A percentile compares a stretch with the other conserved stretches of the same genome.
Evolutionary conservation across 1,139 yeast genomes (phyloP).

Genomic region (Magnusiomyces tetraspermus): DNA sequence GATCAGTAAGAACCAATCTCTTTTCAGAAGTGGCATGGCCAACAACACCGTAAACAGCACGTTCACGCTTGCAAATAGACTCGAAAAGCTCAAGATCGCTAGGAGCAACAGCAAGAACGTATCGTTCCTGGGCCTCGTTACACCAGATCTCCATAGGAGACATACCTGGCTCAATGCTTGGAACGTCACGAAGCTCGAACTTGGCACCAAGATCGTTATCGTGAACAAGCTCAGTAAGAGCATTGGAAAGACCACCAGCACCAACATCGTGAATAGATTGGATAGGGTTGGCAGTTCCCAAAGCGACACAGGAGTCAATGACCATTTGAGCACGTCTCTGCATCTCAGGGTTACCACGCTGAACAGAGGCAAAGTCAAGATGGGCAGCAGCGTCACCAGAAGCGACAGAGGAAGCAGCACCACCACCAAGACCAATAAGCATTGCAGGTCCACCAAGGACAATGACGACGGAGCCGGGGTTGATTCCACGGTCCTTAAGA

Average conservation of each 20-base stretch:
- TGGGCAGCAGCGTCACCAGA: constrained; percentile 95
- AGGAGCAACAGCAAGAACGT: constrained; percentile 85
- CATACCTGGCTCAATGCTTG: constrained; percentile 94
- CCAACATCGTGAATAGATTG: constrained; percentile 98
- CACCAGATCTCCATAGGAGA: constrained; percentile 99
- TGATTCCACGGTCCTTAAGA: constrained; percentile 73
- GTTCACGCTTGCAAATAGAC: constrained; percentile 82
- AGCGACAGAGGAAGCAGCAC: constrained; percentile 94
- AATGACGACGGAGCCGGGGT: constrained; percentile 86
- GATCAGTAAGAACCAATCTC: constrained; percentile 72
- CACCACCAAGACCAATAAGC: constrained; percentile 99
- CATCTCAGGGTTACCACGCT: constrained; percentile 98
- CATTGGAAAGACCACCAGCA: constrained; percentile 98
- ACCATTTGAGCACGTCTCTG: constrained; percentile 99
- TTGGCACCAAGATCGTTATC: constrained; percentile 92
- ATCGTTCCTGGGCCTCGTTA: constrained; percentile 98
- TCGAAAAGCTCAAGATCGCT: constrained; percentile 64
- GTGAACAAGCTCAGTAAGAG: constrained; percentile 93
- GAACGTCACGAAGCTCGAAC: constrained; percentile 83
- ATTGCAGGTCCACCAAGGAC: constrained; percentile 98
- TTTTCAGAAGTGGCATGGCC: constrained; percentile 89
- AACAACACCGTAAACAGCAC: constrained; percentile 93
- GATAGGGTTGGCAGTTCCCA: constrained; percentile 75
- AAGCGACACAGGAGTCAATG: constrained; percentile 82
- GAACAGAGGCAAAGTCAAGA: constrained; percentile 96